Evolutionary conservation across 1,284 basidiomycete species (phyloP), one percentile per base, ranked within the genome.

Genomic region (Leucoagaricus sp.): DNA sequence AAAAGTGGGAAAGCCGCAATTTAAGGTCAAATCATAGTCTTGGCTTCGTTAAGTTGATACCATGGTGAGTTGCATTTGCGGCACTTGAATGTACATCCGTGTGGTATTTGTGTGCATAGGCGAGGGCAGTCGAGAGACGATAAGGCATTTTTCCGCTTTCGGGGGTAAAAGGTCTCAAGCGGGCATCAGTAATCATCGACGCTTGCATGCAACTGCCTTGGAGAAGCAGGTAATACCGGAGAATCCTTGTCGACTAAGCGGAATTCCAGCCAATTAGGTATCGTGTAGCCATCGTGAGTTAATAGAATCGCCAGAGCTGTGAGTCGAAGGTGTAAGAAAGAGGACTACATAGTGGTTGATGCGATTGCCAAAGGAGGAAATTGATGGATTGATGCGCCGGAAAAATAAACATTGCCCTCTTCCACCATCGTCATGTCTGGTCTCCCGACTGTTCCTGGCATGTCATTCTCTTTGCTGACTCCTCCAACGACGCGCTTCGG

Each of bases 401-500:
- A 12, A 50, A 50, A 50, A n/a, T n/a, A 26, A 3, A 23, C 17
- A 10, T n/a, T n/a, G n/a, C 15, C 17, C 25, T 38, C 19, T 45
- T 38, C 23, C 5, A 12, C 12, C 28, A 25, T 31, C 21, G 13
- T 13, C 21, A 55, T 55, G 53, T 48, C 53, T 10, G 26, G 38
- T 21, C 19, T 42, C 3, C 15, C 48, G 17, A 31, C 48, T 17
- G 8, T 36, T 41, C 55, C 54, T 29, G 46, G 46, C 4, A 46
- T 55, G 19, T 56, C 57, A 1, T 67, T 64, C 46, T 61, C 65
- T 17, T 60, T 65, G 5, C 19, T 52, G 1, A 60, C 49, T 8
- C 44, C 60, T 5, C 49, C 60, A 4, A 45, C 64, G 9, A 55
- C 55, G 3, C 53, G 62, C 33, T 69, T 68, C 57, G 66, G 65